Percentiles rank a stretch among this genome's conserved stretches.
Evolutionary conservation across 169 alveolate species (phyloP).

Genomic region (Eimeria zaria): DNA sequence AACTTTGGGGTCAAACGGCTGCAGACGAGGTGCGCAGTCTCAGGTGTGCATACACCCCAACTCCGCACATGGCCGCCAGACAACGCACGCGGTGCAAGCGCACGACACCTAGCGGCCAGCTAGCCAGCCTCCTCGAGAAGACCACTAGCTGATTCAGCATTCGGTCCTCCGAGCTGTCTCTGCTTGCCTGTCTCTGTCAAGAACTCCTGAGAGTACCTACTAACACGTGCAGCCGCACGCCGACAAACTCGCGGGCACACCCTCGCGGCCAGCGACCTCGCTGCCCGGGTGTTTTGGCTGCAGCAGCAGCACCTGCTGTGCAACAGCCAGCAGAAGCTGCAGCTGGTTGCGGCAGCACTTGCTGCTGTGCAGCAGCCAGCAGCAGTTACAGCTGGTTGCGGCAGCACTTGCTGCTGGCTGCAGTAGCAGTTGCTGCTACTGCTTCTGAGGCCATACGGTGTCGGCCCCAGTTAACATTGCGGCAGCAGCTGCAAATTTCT

Average conservation of each 20-base stretch:
- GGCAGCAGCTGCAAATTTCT: neutral
- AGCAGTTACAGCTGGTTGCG: no score
- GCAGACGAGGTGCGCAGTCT: constrained; percentile 22
- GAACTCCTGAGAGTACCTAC: constrained; percentile 1
- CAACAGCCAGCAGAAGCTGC: no score
- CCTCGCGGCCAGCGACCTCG: neutral
- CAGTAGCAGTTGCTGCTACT: neutral
- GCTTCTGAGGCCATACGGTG: neutral
- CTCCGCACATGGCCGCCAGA: neutral
- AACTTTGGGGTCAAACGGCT: constrained; percentile 33
- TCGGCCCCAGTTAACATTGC: neutral
- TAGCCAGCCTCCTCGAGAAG: neutral
- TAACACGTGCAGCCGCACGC: constrained; percentile 22
- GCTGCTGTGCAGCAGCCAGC: no score
- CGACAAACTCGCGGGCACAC: constrained; percentile 3
- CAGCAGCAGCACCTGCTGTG: neutral
- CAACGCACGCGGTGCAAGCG: neutral
- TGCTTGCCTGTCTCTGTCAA: constrained; percentile 19
- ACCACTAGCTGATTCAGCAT: neutral
- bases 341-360: no score
- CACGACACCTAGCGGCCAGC: constrained; percentile 15
- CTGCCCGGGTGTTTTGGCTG: neutral
- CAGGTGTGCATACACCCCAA: constrained; percentile 13
- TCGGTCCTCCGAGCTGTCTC: constrained; percentile 8
- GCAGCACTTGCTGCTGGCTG: no score